Evolutionary conservation across 2,329 filamentous ascomycete species (phyloP).

Genomic region (Byssothecium circinans): DNA sequence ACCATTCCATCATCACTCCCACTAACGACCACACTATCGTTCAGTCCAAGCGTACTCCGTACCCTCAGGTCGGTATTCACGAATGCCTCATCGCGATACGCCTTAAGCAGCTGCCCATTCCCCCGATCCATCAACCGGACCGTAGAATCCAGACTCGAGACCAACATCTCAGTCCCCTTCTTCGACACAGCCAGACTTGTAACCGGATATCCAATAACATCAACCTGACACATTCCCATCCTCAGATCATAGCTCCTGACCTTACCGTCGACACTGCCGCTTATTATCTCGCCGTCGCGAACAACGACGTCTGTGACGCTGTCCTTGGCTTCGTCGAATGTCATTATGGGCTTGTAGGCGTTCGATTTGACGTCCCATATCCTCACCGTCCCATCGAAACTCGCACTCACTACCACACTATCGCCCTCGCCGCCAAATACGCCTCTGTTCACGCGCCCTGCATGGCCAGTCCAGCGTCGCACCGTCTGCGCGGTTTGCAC

Average conservation of each 20-base stretch:
- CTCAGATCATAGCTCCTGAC: constrained; percentile 81
- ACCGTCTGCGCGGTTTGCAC: constrained; percentile 78
- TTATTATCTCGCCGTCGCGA: constrained; percentile 59
- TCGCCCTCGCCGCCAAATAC: constrained; percentile 77
- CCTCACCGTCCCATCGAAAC: constrained; percentile 74
- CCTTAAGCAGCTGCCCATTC: constrained; percentile 71
- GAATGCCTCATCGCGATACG: constrained; percentile 62
- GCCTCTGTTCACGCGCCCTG: constrained; percentile 74
- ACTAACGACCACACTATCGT: constrained; percentile 75
- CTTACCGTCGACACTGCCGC: constrained; percentile 81
- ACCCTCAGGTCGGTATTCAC: constrained; percentile 73
- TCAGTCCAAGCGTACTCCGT: constrained; percentile 72
- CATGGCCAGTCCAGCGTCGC: constrained; percentile 73
- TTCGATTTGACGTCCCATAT: constrained; percentile 59
- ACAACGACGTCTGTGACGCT: constrained; percentile 56
- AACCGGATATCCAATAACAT: constrained; percentile 57
- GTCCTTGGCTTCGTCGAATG: constrained; percentile 72
- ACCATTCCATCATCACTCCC: constrained; percentile 78
- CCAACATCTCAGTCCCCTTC: constrained; percentile 74
- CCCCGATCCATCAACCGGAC: constrained; percentile 79
- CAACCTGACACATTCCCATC: constrained; percentile 63
- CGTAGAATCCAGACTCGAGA: constrained; percentile 73
- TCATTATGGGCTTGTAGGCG: constrained; percentile 67
- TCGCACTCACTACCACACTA: constrained; percentile 69
- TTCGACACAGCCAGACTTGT: constrained; percentile 72